Percentiles rank a stretch among this genome's conserved stretches.
Conservation (phyloP, 371 early-diverging fungal genomes). For the Syncephalastrum sp. region DNA sequence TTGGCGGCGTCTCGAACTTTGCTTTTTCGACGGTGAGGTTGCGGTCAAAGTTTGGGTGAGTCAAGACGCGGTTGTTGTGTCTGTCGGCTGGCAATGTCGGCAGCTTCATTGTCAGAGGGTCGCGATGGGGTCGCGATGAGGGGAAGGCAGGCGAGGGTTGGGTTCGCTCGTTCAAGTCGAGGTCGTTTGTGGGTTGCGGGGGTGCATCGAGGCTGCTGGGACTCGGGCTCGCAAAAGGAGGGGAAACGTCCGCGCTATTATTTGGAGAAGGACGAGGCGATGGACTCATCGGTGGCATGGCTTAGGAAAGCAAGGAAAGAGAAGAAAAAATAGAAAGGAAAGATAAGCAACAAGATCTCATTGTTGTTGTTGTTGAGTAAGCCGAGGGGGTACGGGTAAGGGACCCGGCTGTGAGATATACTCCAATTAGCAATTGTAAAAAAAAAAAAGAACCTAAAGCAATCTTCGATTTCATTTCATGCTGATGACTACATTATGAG, state of each 20-base stretch:
- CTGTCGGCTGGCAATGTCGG: slow-evolving; percentile 27
- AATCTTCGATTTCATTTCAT: too few relatives aligned
- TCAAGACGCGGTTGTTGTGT: slow-evolving; percentile 16
- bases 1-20: slow-evolving; percentile 23
- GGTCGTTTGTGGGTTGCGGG: slow-evolving; percentile 1
- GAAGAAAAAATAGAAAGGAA: neutral
- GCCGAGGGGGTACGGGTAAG: too few relatives aligned
- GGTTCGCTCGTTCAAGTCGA: neutral
- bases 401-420: too few relatives aligned
- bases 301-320: neutral
- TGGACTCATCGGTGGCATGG: too few relatives aligned
- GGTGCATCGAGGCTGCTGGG: neutral
- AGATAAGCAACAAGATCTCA: too few relatives aligned
- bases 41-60: slow-evolving; percentile 24
- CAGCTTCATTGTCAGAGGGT: slow-evolving; percentile 12
- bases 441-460: too few relatives aligned
- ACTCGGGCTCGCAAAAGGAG: too few relatives aligned
- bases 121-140: slow-evolving; percentile 2
- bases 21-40: slow-evolving; percentile 33
- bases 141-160: neutral
- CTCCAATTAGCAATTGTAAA: too few relatives aligned
- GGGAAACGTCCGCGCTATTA: too few relatives aligned
- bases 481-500: too few relatives aligned
- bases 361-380: too few relatives aligned
- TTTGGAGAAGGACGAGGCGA: too few relatives aligned